Percentiles rank a stretch among this genome's conserved stretches.
Conservation (phyloP, 2,329 filamentous ascomycete species). For the Aspergillus sp. region DNA sequence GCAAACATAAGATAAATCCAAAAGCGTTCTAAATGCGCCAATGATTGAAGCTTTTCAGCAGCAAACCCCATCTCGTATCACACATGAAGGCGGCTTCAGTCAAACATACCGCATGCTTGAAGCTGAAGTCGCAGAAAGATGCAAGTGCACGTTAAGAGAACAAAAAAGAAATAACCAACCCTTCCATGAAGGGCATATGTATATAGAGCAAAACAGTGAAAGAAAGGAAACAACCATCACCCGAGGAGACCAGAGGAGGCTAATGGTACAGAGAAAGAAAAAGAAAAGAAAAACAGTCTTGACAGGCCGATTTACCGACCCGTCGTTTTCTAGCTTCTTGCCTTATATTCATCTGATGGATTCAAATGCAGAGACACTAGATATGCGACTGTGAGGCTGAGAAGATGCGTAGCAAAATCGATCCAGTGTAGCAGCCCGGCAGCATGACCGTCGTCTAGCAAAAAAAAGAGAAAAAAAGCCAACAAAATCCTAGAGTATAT, state of each 20-base stretch:
- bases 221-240: background rate
- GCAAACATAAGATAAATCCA: no score
- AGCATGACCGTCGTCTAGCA: background rate
- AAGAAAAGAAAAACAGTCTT: background rate
- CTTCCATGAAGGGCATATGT: background rate
- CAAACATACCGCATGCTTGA: no score
- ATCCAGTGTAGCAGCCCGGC: constrained; percentile 18
- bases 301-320: constrained; percentile 4
- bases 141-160: background rate
- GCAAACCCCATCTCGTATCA: no score
- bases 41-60: no score
- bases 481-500: constrained; percentile 15
- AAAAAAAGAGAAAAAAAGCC: background rate
- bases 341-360: constrained; percentile 9
- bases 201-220: background rate
- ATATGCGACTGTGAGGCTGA: background rate
- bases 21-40: no score
- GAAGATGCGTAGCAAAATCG: background rate
- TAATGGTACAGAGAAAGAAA: background rate
- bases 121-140: no score
- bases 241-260: background rate
- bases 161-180: background rate
- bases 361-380: constrained; percentile 17
- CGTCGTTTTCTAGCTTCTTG: background rate
- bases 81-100: no score